Evolutionary conservation across 2,329 filamentous ascomycete species (phyloP).

Genomic region (Arthrobotrys conoides): DNA sequence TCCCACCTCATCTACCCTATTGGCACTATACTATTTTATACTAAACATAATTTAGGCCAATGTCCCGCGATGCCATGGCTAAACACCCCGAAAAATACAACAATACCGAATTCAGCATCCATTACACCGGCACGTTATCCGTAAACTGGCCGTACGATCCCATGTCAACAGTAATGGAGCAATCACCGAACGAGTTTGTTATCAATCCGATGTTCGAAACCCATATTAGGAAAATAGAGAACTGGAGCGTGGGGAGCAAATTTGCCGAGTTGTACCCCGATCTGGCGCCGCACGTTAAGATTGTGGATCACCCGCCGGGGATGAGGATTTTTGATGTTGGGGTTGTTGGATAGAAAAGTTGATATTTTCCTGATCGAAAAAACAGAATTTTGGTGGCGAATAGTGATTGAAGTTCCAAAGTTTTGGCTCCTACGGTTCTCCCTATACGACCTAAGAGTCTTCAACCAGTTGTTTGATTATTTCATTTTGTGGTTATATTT

Average conservation of each 20-base stretch:
- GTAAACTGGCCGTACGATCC: slow-evolving; percentile 89
- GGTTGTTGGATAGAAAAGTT: slow-evolving; percentile 16
- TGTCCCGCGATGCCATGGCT: slow-evolving; percentile 42
- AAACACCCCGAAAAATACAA: slow-evolving; percentile 70
- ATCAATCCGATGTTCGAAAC: slow-evolving; percentile 90
- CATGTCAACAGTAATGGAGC: slow-evolving; percentile 77
- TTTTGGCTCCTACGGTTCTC: background rate
- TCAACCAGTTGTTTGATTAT: background rate
- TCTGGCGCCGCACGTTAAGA: slow-evolving; percentile 66
- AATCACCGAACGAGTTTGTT: slow-evolving; percentile 75
- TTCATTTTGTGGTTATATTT: slow-evolving; percentile 1
- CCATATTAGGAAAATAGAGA: slow-evolving; percentile 80
- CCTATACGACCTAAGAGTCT: background rate
- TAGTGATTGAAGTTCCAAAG: background rate
- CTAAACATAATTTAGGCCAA: slow-evolving; percentile 45
- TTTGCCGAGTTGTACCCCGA: slow-evolving; percentile 78
- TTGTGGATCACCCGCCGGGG: slow-evolving; percentile 49
- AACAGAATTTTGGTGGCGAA: background rate
- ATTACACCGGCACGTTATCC: slow-evolving; percentile 81
- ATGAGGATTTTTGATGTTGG: slow-evolving; percentile 39
- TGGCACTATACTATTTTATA: background rate
- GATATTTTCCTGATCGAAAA: background rate
- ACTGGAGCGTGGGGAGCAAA: slow-evolving; percentile 82
- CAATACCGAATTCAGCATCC: slow-evolving; percentile 87
- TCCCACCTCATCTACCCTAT: too few species aligned